Evolutionary conservation across 305 asterid species (phyloP).

Genomic region (Fraxinus ornus): DNA sequence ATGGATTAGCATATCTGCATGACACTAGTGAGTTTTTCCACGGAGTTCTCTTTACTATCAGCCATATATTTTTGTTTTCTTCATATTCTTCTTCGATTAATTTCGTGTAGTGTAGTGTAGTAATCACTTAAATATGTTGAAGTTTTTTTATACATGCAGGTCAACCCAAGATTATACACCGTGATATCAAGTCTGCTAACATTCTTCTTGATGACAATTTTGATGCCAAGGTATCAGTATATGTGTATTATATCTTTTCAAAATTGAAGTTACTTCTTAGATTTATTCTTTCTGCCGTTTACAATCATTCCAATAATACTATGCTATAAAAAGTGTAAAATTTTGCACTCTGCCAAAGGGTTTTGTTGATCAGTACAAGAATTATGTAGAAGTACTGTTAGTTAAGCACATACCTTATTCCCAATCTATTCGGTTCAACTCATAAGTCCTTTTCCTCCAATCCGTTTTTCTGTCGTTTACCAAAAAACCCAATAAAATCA

Average conservation of each 20-base stretch:
- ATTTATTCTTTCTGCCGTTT: too few relatives aligned
- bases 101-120: neutral
- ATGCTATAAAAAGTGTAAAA: too few relatives aligned
- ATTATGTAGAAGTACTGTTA: neutral
- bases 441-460: neutral
- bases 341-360: too few relatives aligned
- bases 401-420: neutral
- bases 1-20: constrained; percentile 79
- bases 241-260: constrained; percentile 4
- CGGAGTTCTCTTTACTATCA: constrained; percentile 12
- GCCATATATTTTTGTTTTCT: constrained; percentile 5
- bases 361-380: constrained; percentile 1
- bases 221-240: constrained; percentile 65
- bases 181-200: constrained; percentile 89
- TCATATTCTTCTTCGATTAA: neutral
- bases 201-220: constrained; percentile 77
- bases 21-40: constrained; percentile 68
- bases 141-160: constrained; percentile 47
- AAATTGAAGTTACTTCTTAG: too few relatives aligned
- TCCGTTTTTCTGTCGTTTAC: neutral
- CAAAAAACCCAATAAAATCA: neutral
- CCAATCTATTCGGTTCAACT: neutral
- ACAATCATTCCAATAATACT: too few relatives aligned
- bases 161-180: constrained; percentile 83
- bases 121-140: neutral